phyloP scores from a whole-genome alignment of 2,329 filamentous ascomycete species.

The Clonostachys sp. region DNA sequence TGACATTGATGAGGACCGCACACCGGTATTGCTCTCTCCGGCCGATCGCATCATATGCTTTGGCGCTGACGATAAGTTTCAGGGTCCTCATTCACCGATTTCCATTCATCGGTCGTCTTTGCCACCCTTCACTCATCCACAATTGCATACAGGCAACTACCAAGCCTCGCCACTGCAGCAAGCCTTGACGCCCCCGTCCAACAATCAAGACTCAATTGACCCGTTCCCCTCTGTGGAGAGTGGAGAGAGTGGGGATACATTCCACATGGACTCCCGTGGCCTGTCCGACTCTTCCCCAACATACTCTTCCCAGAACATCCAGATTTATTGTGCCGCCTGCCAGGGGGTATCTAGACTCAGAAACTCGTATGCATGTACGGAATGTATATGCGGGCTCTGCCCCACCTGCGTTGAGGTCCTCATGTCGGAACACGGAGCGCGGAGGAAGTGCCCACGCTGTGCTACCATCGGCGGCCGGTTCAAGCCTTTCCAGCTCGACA shows the following conservation, averaged over 20 bases:
- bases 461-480: slow-evolving; percentile 75
- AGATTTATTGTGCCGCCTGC: slow-evolving; percentile 92
- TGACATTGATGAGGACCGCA: slow-evolving; percentile 85
- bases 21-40: slow-evolving; percentile 59
- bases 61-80: slow-evolving; percentile 2
- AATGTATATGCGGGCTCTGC: slow-evolving; percentile 93
- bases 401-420: slow-evolving; percentile 80
- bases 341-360: slow-evolving; percentile 71
- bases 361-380: slow-evolving; percentile 89
- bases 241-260: slow-evolving; percentile 66
- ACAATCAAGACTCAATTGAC: slow-evolving; percentile 62
- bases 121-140: slow-evolving; percentile 55
- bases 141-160: slow-evolving; percentile 62
- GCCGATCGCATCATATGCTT: neutral
- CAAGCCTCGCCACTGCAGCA: slow-evolving; percentile 89
- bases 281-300: slow-evolving; percentile 68
- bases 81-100: slow-evolving; percentile 63
- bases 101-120: slow-evolving; percentile 59
- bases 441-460: slow-evolving; percentile 75
- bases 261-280: slow-evolving; percentile 63
- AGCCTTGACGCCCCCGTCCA: slow-evolving; percentile 78
- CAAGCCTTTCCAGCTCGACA: slow-evolving; percentile 81
- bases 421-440: slow-evolving; percentile 69
- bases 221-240: slow-evolving; percentile 89
- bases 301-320: slow-evolving; percentile 69